Conservation (phyloP, 345 rosid species). For the Hibiscus syriacus region DNA sequence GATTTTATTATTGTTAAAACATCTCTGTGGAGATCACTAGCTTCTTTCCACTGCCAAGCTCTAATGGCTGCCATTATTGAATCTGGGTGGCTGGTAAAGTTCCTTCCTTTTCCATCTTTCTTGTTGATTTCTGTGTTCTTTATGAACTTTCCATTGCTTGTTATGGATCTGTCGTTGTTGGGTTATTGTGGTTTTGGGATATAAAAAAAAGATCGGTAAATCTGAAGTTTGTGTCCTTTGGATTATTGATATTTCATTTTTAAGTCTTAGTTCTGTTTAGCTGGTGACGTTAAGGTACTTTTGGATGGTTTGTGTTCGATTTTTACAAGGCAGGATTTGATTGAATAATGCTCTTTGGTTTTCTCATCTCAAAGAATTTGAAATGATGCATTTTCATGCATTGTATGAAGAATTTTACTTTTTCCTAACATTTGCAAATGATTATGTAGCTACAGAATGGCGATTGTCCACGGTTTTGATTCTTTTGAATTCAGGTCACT, state of each 20-base stretch:
- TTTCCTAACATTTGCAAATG: neutral
- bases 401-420: neutral
- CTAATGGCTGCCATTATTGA: slow-evolving; percentile 68
- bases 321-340: neutral
- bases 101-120: slow-evolving; percentile 13
- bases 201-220: neutral
- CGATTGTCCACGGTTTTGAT: too few relatives aligned
- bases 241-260: neutral
- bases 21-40: neutral
- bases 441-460: neutral
- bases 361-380: neutral
- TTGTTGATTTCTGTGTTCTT: neutral
- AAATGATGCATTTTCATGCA: too few relatives aligned
- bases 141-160: slow-evolving; percentile 1
- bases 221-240: neutral
- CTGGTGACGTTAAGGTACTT: neutral
- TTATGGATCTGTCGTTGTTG: slow-evolving; percentile 6
- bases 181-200: neutral
- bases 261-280: neutral
- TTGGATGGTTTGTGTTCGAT: neutral
- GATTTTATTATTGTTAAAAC: neutral
- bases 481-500: too few relatives aligned
- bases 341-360: slow-evolving; percentile 2
- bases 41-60: slow-evolving; percentile 5
- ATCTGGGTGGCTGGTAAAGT: slow-evolving; percentile 72